Base-by-base conservation (phyloP, 2,329 filamentous ascomycete species). In the Colletotrichum sp. region DNA sequence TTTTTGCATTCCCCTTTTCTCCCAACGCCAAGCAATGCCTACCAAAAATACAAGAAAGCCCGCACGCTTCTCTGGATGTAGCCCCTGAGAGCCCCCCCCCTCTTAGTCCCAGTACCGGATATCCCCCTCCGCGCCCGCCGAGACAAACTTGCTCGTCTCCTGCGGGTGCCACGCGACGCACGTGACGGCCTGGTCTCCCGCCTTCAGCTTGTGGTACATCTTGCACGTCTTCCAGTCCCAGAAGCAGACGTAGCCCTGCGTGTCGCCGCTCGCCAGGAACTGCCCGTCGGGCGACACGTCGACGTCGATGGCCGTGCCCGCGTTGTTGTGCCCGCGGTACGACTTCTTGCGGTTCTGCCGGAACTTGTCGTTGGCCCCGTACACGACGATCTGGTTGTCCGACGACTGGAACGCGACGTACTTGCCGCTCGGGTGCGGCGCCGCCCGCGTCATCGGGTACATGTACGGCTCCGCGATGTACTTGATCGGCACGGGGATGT, bases 151-250 rank as follows among this genome's bases (percentile, higher is more conserved):
- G 83, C 94, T 97, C 22, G 94, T 97, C 89, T 99, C 97, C 86
- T 98, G 95, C n/a, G 96, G 96, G 85, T 99, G 96, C 96, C 97
- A 99, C 83, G 95, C 94, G 74, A 97, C 92, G 79, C 94, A 95
- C n/a, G 95, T 95, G 71, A 98, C 90, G 7, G 96, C 92, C 69
- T 94, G 92, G 71, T 95, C 96, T 75, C 95, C 93, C 29, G 95
- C 96, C 86, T 94, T 92, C 79, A 99, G 92, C 90, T 99, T 99
- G 87, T 98, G 95, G 86, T 95, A 98, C 96, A 99, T 96, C 87
- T 98, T 99, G 85, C 96, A 98, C 52, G 96, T 98, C 91, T 99
- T 99, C 95, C 96, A 99, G 86, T 99, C 97, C 95, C 96, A 99
- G 87, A 99, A 98, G 86, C 95, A 98, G 64, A 98, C 92, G 81